A percentile compares a stretch with the other conserved stretches of the same genome.
Evolutionary conservation across 768 basidiomycete species (phyloP).

Genomic region (Lentinula boryana): DNA sequence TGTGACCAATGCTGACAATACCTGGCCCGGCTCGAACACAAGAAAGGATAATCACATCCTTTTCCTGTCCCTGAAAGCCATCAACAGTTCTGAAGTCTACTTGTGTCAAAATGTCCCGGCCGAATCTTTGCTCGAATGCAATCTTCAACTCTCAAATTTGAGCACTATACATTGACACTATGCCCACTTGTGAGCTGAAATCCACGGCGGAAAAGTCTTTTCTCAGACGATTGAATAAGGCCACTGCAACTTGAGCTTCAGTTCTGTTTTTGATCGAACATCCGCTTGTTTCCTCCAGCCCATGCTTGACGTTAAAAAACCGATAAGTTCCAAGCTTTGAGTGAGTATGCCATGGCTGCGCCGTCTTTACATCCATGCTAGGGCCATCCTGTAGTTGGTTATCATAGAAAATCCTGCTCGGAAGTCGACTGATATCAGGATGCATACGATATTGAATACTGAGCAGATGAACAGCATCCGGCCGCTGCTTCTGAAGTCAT

Average conservation of each 20-base stretch:
- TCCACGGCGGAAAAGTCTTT: constrained; percentile 52
- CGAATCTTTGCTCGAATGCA: constrained; percentile 67
- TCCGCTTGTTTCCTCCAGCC: constrained; percentile 58
- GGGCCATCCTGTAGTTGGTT: constrained; percentile 81
- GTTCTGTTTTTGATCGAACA: constrained; percentile 72
- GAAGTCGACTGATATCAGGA: constrained; percentile 87
- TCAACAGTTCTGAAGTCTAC: constrained; percentile 98
- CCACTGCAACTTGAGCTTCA: constrained; percentile 72
- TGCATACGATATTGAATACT: constrained; percentile 99
- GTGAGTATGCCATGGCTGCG: constrained; percentile 79
- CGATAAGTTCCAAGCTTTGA: constrained; percentile 78
- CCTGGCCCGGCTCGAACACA: constrained; percentile 92
- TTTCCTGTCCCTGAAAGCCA: constrained; percentile 99
- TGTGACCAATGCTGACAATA: constrained; percentile 80
- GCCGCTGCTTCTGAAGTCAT: constrained; percentile 72
- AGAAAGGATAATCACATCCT: constrained; percentile 95
- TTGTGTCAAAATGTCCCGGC: constrained; percentile 56
- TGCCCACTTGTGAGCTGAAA: constrained; percentile 51
- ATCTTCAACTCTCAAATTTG: constrained; percentile 74
- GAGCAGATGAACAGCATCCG: constrained; percentile 84
- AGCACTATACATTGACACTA: constrained; percentile 94
- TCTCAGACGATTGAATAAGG: constrained; percentile 67
- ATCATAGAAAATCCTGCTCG: constrained; percentile 84
- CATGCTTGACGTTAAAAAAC: constrained; percentile 76
- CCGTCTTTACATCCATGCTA: constrained; percentile 77